Evolutionary conservation across 257 asterid species (phyloP).

Genomic region (Sherardia arvensis): DNA sequence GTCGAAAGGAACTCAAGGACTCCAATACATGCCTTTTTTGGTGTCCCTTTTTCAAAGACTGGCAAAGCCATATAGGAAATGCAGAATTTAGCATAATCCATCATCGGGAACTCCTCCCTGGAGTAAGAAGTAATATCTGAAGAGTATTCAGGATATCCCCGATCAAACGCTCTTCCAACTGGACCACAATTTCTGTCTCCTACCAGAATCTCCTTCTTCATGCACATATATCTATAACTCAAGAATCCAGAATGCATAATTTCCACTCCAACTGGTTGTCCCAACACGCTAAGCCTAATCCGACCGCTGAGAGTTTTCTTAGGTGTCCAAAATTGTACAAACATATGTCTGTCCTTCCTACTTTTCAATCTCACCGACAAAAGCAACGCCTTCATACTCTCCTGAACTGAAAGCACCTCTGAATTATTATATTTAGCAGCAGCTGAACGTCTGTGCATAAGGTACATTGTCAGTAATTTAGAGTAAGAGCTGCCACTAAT

Average conservation of each 20-base stretch:
- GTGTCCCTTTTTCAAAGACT: too few species aligned
- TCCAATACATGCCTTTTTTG: not conserved
- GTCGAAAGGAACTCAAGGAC: not conserved
- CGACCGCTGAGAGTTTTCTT: not conserved
- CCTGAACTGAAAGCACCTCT: too few species aligned
- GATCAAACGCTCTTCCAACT: not conserved
- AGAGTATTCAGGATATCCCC: not conserved
- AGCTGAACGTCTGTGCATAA: not conserved
- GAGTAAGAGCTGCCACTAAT: too few species aligned
- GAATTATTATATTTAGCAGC: too few species aligned
- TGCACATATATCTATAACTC: not conserved
- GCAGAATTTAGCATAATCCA: not conserved
- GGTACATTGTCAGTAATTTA: not conserved
- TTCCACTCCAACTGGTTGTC: not conserved
- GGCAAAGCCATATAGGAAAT: too few species aligned
- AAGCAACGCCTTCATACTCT: not conserved
- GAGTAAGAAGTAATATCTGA: not conserved
- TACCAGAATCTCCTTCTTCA: not conserved
- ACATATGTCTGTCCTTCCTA: too few species aligned
- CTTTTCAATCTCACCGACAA: too few species aligned
- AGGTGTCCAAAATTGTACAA: not conserved
- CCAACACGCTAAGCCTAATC: not conserved
- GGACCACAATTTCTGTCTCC: not conserved
- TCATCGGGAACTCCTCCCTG: not conserved
- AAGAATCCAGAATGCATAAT: not conserved